These are phyloP conservation scores for Phytophthora syringae DNA, from an alignment of 352 stramenopile species.

Conservation along the genomic window DNA sequence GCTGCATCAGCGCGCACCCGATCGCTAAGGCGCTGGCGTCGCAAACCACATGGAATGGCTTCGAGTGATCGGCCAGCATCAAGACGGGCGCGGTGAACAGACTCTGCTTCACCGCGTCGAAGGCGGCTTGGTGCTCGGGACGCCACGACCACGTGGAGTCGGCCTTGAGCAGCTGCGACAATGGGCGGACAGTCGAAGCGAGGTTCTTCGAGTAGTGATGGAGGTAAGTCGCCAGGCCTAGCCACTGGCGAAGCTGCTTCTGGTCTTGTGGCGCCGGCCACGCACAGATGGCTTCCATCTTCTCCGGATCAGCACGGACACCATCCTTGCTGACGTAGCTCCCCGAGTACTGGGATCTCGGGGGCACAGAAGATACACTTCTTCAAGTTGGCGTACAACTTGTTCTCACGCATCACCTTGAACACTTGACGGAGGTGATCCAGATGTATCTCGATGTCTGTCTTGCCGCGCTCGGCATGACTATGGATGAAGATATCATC, in stretches of 20 bases:
- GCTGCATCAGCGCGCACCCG: slow-evolving; percentile 8
- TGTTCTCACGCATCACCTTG: slow-evolving; percentile 22
- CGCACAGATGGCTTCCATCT: slow-evolving; percentile 4
- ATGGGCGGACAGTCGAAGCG: slow-evolving; percentile 5
- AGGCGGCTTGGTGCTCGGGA: slow-evolving; percentile 16
- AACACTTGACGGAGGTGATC: slow-evolving; percentile 26
- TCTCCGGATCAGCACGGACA: neutral
- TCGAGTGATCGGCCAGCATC: neutral
- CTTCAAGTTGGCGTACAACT: slow-evolving; percentile 27
- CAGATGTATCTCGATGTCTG: slow-evolving; percentile 21
- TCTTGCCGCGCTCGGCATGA: neutral
- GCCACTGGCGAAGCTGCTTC: slow-evolving; percentile 16
- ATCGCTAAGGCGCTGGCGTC: slow-evolving; percentile 34
- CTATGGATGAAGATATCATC: slow-evolving; percentile 36
- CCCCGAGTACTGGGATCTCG: slow-evolving; percentile 30
- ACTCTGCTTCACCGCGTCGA: slow-evolving; percentile 3
- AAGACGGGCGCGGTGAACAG: slow-evolving; percentile 1
- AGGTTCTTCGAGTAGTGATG: slow-evolving; percentile 20
- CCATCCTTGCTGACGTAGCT: slow-evolving; percentile 16
- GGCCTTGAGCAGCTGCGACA: slow-evolving; percentile 25
- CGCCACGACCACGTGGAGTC: slow-evolving; percentile 17
- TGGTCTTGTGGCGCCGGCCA: neutral
- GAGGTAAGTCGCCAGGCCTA: slow-evolving; percentile 29
- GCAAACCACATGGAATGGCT: slow-evolving; percentile 28
- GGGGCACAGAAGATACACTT: slow-evolving; percentile 31